Conservation (phyloP, 345 rosid genomes). For the Dipteronia dyeriana region DNA sequence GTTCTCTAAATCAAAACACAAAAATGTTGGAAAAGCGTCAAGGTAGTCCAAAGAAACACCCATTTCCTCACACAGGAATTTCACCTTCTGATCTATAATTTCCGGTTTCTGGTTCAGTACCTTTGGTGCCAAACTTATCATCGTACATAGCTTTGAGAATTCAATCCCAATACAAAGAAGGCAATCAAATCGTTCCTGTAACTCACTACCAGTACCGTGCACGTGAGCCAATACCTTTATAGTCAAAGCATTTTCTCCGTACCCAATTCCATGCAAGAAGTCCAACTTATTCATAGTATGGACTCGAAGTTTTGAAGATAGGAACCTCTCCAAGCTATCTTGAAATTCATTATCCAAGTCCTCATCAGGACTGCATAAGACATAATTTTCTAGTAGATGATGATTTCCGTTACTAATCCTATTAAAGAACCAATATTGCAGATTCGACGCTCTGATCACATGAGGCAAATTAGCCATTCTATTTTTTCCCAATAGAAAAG, state of each 20-base stretch:
- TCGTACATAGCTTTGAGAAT: slow-evolving; percentile 52
- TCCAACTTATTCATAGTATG: slow-evolving; percentile 54
- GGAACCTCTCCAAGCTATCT: slow-evolving; percentile 42
- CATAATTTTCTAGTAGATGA: slow-evolving; percentile 45
- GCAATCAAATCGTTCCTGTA: slow-evolving; percentile 50
- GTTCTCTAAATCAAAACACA: slow-evolving; percentile 62
- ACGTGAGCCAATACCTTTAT: slow-evolving; percentile 39
- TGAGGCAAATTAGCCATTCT: slow-evolving; percentile 62
- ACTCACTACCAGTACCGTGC: slow-evolving; percentile 57
- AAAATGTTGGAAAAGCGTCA: slow-evolving; percentile 50
- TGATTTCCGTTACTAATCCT: slow-evolving; percentile 47
- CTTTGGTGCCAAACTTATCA: slow-evolving; percentile 51
- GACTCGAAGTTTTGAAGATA: slow-evolving; percentile 29
- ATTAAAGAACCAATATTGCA: slow-evolving; percentile 50
- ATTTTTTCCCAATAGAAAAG: too few species aligned
- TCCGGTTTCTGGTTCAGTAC: slow-evolving; percentile 60
- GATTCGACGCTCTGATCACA: slow-evolving; percentile 25
- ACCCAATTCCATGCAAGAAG: slow-evolving; percentile 61
- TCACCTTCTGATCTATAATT: slow-evolving; percentile 45
- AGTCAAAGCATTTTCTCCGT: slow-evolving; percentile 60
- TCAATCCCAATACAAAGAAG: slow-evolving; percentile 41
- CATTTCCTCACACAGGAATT: slow-evolving; percentile 50
- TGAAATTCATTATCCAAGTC: slow-evolving; percentile 45
- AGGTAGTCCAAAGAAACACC: slow-evolving; percentile 47
- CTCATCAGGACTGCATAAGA: slow-evolving; percentile 41